Base-by-base conservation (phyloP, 345 rosid species). In the Carallia brachiata region DNA sequence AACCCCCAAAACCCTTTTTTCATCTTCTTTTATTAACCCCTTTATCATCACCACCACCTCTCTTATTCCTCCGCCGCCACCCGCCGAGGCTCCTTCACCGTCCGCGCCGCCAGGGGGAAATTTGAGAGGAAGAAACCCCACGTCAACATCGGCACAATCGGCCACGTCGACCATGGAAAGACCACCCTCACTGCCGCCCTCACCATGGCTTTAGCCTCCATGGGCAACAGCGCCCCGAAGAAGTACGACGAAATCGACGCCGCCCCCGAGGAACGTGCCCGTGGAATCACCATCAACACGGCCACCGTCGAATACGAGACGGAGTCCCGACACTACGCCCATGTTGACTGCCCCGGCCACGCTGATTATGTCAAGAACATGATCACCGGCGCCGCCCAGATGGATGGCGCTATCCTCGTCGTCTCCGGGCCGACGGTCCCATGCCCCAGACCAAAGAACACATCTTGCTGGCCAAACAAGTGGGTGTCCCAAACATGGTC, bases 111-210 rank as follows among this genome's bases (percentile, higher is more conserved):
- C 53, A 88, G 92, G 54, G 98, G 94, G 2, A 95, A 92, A 62
- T 92, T 95, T 85, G 99, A 96, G 88, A 71, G 99, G 36, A 90
- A 90, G 80, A 95, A 95, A 44, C 97, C 98, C 65, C 99, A 90
- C 30, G 83, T 95, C 62, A 92, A 95, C 82, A 85, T 95, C 70
- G 96, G 97, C 4, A 90, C 99, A 4, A 95, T 92, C 39, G 99
- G 99, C 39, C 97, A 90, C 31, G 97, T 92, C 61, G 97, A 95
- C 91, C 99, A 90, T 53, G 99, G 98, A 15, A 90, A 95, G 78
- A 95, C 97, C n/a, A 90, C 99, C 32, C 73, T 90, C 39, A 95
- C 97, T 15, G 96, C 92, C 13, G 92, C 99, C 66, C 86, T 90
- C 31, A 92, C 98, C 78, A 95, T 90, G 99, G 99, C 93, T 30